These are phyloP conservation scores for Chlamydomonas asymmetrica DNA, from an alignment of 139 green algal genomes.

Conservation along the genomic window DNA sequence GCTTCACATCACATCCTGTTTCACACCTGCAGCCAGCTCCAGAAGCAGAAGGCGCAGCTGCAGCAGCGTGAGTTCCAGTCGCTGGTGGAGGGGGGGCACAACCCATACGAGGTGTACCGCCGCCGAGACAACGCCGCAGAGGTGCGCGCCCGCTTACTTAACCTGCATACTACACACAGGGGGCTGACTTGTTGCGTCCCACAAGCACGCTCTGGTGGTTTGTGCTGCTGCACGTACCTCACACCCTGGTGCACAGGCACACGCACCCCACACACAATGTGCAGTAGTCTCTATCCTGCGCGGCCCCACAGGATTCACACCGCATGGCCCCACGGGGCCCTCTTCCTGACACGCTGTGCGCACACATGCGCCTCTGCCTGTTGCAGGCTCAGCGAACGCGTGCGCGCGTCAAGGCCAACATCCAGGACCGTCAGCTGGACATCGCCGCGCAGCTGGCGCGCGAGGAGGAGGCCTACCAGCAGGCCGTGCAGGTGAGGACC, in stretches of 20 bases:
- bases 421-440: conserved; percentile 37
- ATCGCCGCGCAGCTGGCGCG: conserved; percentile 34
- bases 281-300: no score
- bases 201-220: no score
- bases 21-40: conserved; percentile 35
- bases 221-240: no score
- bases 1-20: conserved; percentile 2
- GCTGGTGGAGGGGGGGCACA: conserved; percentile 52
- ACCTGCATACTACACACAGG: no score
- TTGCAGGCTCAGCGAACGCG: conserved; percentile 20
- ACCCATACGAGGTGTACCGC: conserved; percentile 67
- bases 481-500: conserved; percentile 10
- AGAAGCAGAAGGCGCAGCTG: conserved; percentile 45
- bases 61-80: conserved; percentile 44
- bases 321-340: no score
- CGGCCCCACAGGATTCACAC: no score
- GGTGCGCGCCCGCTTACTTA: conserved; percentile 11
- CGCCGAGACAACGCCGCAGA: conserved; percentile 32
- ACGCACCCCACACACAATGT: no score
- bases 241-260: no score
- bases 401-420: conserved; percentile 23
- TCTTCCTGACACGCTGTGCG: no score
- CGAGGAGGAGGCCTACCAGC: conserved; percentile 50
- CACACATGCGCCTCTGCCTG: no score
- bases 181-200: no score